Conservation (phyloP, 1,284 basidiomycete genomes). For the Sporisorium sorghi region DNA sequence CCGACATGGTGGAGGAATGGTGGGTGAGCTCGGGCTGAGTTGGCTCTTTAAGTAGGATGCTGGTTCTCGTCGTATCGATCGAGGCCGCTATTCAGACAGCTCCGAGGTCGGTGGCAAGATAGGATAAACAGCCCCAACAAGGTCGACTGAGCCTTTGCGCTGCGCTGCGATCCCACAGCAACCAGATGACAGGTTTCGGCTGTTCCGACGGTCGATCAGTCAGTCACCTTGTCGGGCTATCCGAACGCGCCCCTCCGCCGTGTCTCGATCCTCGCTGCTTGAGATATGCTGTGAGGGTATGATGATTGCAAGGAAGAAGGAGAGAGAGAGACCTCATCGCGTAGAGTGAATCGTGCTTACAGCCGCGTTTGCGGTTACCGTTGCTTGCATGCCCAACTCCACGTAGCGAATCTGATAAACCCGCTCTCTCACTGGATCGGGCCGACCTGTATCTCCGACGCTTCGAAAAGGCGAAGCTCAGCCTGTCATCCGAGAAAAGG, state of each 20-base stretch:
- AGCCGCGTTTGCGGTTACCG: neutral
- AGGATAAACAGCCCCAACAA: neutral
- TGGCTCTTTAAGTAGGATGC: neutral
- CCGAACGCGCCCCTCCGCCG: neutral
- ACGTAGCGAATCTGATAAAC: neutral
- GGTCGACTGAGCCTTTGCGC: slow-evolving; percentile 2
- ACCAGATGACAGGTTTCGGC: neutral
- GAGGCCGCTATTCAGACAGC: neutral
- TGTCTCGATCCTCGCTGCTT: neutral
- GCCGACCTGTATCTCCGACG: neutral
- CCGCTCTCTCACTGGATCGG: neutral
- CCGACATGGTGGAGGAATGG: slow-evolving; percentile 20
- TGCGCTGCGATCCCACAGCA: neutral
- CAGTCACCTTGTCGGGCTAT: slow-evolving; percentile 2
- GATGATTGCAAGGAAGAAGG: neutral
- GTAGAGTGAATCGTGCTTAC: neutral
- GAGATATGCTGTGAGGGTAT: no score
- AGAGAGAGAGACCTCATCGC: neutral
- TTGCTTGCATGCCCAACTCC: neutral
- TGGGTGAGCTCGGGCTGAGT: neutral
- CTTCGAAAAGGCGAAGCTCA: neutral
- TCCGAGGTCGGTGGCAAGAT: neutral
- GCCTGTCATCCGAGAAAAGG: neutral
- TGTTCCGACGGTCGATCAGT: slow-evolving; percentile 5
- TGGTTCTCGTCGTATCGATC: neutral